Evolutionary conservation across 2,329 filamentous ascomycete genomes (phyloP).

Genomic region (Cladorrhinum sp.): DNA sequence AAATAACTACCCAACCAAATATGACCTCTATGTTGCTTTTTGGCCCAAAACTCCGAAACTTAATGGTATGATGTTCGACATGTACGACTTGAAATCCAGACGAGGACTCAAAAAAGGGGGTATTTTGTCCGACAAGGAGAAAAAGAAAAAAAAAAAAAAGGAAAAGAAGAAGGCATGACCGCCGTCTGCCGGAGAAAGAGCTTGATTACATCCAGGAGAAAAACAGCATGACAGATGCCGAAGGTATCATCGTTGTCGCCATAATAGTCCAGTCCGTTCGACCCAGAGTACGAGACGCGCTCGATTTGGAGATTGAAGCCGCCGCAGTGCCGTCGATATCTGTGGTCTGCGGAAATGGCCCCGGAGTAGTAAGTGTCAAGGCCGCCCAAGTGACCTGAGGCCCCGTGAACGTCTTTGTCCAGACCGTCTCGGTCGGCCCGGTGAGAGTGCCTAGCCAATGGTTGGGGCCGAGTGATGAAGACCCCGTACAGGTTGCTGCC

Average conservation of each 20-base stretch:
- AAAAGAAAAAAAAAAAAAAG: neutral
- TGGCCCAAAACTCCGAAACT: neutral
- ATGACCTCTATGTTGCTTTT: neutral
- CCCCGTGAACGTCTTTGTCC: conserved; percentile 44
- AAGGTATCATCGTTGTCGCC: neutral
- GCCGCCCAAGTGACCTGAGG: conserved; percentile 43
- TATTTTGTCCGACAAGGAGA: neutral
- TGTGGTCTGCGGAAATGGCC: conserved; percentile 30
- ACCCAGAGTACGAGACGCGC: conserved; percentile 5
- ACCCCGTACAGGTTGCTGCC: conserved; percentile 47
- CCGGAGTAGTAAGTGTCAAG: conserved; percentile 41
- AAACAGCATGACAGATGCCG: neutral
- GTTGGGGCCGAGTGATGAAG: conserved; percentile 42
- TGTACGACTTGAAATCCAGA: neutral
- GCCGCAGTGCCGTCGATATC: conserved; percentile 21
- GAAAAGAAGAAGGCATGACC: too few relatives aligned
- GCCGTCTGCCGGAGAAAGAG: neutral
- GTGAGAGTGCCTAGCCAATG: conserved; percentile 39
- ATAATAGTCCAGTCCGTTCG: neutral
- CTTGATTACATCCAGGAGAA: neutral
- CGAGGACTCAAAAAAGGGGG: neutral
- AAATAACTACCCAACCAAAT: neutral
- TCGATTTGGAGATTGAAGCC: conserved; percentile 5
- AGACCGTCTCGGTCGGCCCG: conserved; percentile 43
- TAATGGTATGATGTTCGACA: neutral